Evolutionary conservation across 306 rosid genomes (phyloP), one percentile per base, ranked within the genome.

Genomic region (Cucurbita ficifolia): DNA sequence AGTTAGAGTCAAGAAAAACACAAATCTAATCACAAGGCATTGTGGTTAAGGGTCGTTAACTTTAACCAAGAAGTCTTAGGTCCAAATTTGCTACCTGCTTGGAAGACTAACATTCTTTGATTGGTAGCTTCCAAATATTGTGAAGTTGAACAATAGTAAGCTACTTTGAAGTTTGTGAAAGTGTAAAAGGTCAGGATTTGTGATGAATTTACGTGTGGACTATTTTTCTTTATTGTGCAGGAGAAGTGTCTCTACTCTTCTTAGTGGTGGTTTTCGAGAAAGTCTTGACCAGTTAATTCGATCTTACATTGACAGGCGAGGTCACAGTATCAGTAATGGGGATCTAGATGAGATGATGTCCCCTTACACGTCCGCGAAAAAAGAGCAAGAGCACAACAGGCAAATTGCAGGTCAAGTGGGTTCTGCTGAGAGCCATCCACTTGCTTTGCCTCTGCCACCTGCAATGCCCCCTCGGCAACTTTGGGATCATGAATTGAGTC

Each of bases 221-320:
- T 4, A 21, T 72, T 16, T 82, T 19, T 36, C 29, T 58, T 82
- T 24, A 65, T 74, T 62, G 58, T 86, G 81, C 89, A 95, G 99
- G 89, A 95, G 99, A 82, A 89, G 99, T 79, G 97, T 91, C 75
- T 95, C 99, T 78, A 91, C 82, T 82, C 96, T 95, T 80, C 91
- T 94, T 57, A 87, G 84, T 46, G 91, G 97, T 84, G 91, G 92
- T 68, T 95, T 95, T 46, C 96, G 99, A 21, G 96, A 91, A 72
- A 91, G 86, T 83, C 97, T 95, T 68, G 87, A 95, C 79, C 97
- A 84, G 54, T 78, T 95, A 81, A 89, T 95, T 75, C 97, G 87
- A 79, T 89, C 99, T 70, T 95, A 91, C 81, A 87, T 91, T 72
- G 97, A 91, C 78, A 89, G 99, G 86, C 97, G 83, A 80, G 82